A percentile compares a stretch with the other conserved stretches of the same genome.
Conservation (phyloP, 495 filamentous ascomycete species). For the Aspergillus hancockii region DNA sequence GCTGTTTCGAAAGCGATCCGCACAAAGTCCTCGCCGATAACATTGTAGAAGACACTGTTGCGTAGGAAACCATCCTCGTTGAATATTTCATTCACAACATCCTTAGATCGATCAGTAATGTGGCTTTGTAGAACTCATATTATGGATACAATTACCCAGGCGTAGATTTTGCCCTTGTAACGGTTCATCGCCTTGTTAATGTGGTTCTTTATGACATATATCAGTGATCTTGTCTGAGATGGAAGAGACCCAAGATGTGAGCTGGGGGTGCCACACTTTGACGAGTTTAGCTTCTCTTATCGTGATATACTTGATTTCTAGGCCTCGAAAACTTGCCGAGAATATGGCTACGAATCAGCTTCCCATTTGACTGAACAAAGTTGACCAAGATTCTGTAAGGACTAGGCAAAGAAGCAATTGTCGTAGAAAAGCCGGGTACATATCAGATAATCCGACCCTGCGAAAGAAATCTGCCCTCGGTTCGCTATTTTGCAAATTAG, state of each 20-base stretch:
- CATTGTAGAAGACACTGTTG: slow-evolving; percentile 54
- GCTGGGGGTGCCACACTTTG: slow-evolving; percentile 55
- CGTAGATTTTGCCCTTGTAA: slow-evolving; percentile 49
- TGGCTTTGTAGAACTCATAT: background rate
- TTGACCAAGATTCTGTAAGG: slow-evolving; percentile 32
- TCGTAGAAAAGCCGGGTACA: slow-evolving; percentile 2
- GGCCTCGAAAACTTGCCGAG: slow-evolving; percentile 27
- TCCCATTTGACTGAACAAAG: slow-evolving; percentile 46
- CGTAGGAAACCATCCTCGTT: slow-evolving; percentile 66
- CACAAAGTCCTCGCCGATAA: slow-evolving; percentile 59
- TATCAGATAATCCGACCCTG: slow-evolving; percentile 43
- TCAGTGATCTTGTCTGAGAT: slow-evolving; percentile 47
- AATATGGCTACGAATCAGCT: slow-evolving; percentile 53
- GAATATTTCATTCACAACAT: slow-evolving; percentile 72
- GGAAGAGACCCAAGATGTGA: slow-evolving; percentile 48
- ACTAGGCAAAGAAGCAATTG: background rate
- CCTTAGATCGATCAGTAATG: slow-evolving; percentile 31
- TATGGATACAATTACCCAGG: slow-evolving; percentile 38
- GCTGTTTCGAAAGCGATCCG: slow-evolving; percentile 58
- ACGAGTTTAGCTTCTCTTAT: slow-evolving; percentile 1
- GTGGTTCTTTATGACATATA: slow-evolving; percentile 37
- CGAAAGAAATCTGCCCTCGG: slow-evolving; percentile 45
- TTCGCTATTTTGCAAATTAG: slow-evolving; percentile 22
- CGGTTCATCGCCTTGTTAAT: slow-evolving; percentile 25
- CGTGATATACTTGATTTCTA: background rate